Percentiles rank a stretch among this genome's conserved stretches.
phyloP scores from a whole-genome alignment of 306 rosid species.

The Rubus idaeus region DNA sequence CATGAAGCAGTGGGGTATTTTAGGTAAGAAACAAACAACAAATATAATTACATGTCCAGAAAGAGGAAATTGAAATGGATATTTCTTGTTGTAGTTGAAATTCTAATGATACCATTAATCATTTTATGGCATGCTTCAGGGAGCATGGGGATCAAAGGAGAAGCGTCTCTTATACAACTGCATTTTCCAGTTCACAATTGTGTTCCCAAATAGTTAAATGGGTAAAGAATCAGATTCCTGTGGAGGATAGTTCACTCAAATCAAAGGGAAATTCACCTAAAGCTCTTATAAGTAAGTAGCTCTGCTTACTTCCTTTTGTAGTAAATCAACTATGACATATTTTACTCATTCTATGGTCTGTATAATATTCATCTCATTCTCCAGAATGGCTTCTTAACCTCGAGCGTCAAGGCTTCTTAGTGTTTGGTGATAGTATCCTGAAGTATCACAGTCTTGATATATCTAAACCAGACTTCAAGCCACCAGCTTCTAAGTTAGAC shows the following conservation, averaged over 20 bases:
- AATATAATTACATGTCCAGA: not conserved
- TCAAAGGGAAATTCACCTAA: conserved; percentile 48
- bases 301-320: not conserved
- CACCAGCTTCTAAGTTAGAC: conserved; percentile 31
- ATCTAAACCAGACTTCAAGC: conserved; percentile 28
- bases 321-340: not conserved
- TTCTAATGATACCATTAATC: conserved; percentile 11
- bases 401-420: conserved; percentile 58
- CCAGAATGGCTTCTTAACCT: conserved; percentile 72
- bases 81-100: conserved; percentile 8
- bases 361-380: conserved; percentile 18
- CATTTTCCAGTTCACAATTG: conserved; percentile 56
- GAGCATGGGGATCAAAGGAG: conserved; percentile 66
- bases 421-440: conserved; percentile 51
- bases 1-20: conserved; percentile 58
- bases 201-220: conserved; percentile 53
- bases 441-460: conserved; percentile 33
- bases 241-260: conserved; percentile 43
- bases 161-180: conserved; percentile 50
- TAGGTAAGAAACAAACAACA: conserved; percentile 41
- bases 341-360: not conserved
- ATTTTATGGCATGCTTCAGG: conserved; percentile 39
- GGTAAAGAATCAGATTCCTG: conserved; percentile 37
- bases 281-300: conserved; percentile 57
- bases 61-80: not conserved